Evolutionary conservation across 2,329 filamentous ascomycete genomes (phyloP).

Genomic region (Huntiella moniliformis): DNA sequence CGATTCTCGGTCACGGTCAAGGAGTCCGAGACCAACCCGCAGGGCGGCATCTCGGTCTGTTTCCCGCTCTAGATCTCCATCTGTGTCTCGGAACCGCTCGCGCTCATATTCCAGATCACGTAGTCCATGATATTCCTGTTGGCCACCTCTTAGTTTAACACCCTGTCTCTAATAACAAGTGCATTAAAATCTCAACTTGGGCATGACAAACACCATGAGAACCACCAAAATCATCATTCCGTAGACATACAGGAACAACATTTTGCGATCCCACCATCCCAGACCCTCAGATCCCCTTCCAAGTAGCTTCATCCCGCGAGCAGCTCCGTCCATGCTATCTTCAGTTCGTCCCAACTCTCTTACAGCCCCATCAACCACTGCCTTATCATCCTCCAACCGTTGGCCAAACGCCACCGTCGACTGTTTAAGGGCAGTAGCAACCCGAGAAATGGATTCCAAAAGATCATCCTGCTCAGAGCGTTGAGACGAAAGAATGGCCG

Average conservation of each 20-base stretch:
- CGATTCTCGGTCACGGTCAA: constrained; percentile 2
- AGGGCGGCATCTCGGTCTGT: background rate
- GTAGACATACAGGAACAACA: constrained; percentile 70
- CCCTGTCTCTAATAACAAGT: background rate
- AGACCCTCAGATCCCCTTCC: constrained; percentile 69
- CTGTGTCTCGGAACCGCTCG: background rate
- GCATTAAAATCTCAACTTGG: constrained; percentile 66
- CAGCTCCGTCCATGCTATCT: constrained; percentile 56
- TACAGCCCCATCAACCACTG: constrained; percentile 50
- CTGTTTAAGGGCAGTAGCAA: constrained; percentile 60
- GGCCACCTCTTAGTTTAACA: background rate
- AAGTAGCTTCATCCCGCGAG: constrained; percentile 58
- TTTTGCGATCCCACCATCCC: constrained; percentile 68
- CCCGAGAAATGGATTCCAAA: constrained; percentile 60
- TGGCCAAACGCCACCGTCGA: constrained; percentile 54
- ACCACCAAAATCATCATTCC: constrained; percentile 63
- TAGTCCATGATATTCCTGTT: background rate
- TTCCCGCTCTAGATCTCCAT: background rate
- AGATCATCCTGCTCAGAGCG: constrained; percentile 68
- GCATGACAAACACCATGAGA: constrained; percentile 65
- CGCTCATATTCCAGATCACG: background rate
- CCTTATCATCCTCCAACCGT: constrained; percentile 53
- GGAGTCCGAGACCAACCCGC: background rate
- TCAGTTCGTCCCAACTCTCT: constrained; percentile 63
- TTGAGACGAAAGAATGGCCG: constrained; percentile 58